A percentile compares a stretch with the other conserved stretches of the same genome.
Evolutionary conservation across 2,329 filamentous ascomycete genomes (phyloP).

Genomic region (Lachnellula arida): DNA sequence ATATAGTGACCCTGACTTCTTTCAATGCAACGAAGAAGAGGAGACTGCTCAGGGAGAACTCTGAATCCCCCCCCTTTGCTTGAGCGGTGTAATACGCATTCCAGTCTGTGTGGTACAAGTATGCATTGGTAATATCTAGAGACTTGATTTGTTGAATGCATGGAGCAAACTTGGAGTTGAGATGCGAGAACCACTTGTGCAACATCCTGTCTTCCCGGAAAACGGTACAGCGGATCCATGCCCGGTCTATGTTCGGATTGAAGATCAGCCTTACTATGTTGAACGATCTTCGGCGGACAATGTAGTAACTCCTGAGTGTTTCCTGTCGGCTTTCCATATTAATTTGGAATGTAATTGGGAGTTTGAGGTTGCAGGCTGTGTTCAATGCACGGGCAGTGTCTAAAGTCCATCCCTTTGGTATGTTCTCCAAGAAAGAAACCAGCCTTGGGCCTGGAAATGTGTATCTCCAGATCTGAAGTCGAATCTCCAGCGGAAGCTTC

Average conservation of each 20-base stretch:
- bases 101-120: background rate
- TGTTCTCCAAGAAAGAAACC: background rate
- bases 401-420: background rate
- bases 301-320: background rate
- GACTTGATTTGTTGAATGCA: background rate
- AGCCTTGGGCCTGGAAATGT: background rate
- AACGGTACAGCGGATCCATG: no score
- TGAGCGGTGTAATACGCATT: background rate
- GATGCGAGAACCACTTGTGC: background rate
- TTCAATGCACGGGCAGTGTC: background rate
- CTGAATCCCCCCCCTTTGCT: background rate
- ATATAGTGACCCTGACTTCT: background rate
- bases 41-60: background rate
- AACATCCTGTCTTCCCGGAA: no score
- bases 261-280: background rate
- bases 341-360: background rate
- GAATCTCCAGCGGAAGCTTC: constrained; percentile 1
- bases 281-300: background rate
- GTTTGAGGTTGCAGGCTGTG: background rate
- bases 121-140: background rate
- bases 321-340: background rate
- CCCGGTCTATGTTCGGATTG: background rate
- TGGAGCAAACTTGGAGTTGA: background rate
- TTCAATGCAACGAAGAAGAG: background rate
- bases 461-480: background rate